phyloP scores from a whole-genome alignment of 768 basidiomycete species.

The Rhizopogon vulgaris region DNA sequence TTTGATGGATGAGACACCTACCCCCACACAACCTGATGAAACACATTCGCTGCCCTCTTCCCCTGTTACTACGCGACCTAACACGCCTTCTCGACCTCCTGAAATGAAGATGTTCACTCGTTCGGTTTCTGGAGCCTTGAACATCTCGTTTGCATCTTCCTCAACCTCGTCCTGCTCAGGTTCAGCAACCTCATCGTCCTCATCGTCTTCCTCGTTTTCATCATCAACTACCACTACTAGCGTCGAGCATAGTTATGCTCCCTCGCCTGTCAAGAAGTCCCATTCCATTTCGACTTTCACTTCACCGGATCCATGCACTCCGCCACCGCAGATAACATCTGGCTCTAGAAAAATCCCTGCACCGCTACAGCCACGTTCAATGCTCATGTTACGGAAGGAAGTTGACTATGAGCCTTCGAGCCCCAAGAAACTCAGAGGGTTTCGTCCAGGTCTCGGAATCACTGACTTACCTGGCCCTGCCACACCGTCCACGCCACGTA shows the following conservation, averaged over 20 bases:
- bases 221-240: constrained; percentile 25
- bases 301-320: constrained; percentile 14
- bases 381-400: constrained; percentile 65
- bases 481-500: constrained; percentile 5
- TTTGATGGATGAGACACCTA: constrained; percentile 70
- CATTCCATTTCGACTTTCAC: constrained; percentile 14
- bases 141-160: constrained; percentile 17
- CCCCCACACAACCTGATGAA: constrained; percentile 5
- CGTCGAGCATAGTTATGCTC: constrained; percentile 22
- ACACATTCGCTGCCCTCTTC: constrained; percentile 31
- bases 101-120: constrained; percentile 21
- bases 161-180: constrained; percentile 16
- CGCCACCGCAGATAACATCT: constrained; percentile 23
- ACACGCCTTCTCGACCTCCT: constrained; percentile 10
- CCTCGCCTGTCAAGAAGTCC: constrained; percentile 39
- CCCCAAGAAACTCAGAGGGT: constrained; percentile 48
- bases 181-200: constrained; percentile 11
- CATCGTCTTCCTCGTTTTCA: constrained; percentile 36
- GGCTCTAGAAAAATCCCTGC: constrained; percentile 13
- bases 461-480: constrained; percentile 11
- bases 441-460: constrained; percentile 22
- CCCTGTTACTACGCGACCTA: constrained; percentile 20
- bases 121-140: constrained; percentile 12
- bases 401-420: constrained; percentile 71
- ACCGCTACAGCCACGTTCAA: constrained; percentile 37